Evolutionary conservation across 2,329 filamentous ascomycete genomes (phyloP).

Genomic region (Microcyclosporella mali): DNA sequence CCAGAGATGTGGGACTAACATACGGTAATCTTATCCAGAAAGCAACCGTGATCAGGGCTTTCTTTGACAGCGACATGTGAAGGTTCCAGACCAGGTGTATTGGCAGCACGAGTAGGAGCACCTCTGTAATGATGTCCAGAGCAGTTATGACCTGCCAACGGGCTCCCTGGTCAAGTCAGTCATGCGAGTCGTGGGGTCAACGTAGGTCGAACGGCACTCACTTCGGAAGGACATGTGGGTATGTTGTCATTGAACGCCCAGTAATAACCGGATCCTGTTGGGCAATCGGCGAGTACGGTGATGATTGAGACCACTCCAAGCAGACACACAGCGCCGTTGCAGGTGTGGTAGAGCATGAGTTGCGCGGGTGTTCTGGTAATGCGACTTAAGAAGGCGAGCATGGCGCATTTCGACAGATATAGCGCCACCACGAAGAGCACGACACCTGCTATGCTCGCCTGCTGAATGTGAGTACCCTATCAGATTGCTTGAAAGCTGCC

Average conservation of each 20-base stretch:
- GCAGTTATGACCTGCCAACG: slow-evolving; percentile 36
- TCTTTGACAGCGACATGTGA: slow-evolving; percentile 33
- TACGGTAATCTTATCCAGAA: slow-evolving; percentile 36
- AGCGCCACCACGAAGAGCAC: slow-evolving; percentile 27
- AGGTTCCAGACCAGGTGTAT: slow-evolving; percentile 33
- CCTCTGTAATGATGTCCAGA: slow-evolving; percentile 35
- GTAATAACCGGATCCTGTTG: slow-evolving; percentile 23
- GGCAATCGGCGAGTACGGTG: slow-evolving; percentile 24
- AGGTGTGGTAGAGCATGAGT: slow-evolving; percentile 23
- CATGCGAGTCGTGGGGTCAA: background rate
- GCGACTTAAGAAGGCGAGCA: slow-evolving; percentile 28
- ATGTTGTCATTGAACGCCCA: slow-evolving; percentile 26
- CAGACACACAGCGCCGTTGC: slow-evolving; percentile 18
- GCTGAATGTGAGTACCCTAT: slow-evolving; percentile 2
- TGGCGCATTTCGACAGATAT: slow-evolving; percentile 29
- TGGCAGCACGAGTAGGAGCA: slow-evolving; percentile 28
- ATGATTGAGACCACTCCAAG: slow-evolving; percentile 29
- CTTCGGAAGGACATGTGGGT: slow-evolving; percentile 24
- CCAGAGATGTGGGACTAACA: slow-evolving; percentile 4
- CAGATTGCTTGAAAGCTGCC: background rate
- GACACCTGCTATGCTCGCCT: slow-evolving; percentile 25
- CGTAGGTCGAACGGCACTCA: slow-evolving; percentile 5
- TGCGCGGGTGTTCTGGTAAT: slow-evolving; percentile 26
- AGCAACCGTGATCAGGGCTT: slow-evolving; percentile 32
- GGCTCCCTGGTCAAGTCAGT: slow-evolving; percentile 15